A percentile compares a stretch with the other conserved stretches of the same genome.
These are phyloP conservation scores for Viola pubescens DNA, from an alignment of 441 rosid genomes.

Conservation along the genomic window DNA sequence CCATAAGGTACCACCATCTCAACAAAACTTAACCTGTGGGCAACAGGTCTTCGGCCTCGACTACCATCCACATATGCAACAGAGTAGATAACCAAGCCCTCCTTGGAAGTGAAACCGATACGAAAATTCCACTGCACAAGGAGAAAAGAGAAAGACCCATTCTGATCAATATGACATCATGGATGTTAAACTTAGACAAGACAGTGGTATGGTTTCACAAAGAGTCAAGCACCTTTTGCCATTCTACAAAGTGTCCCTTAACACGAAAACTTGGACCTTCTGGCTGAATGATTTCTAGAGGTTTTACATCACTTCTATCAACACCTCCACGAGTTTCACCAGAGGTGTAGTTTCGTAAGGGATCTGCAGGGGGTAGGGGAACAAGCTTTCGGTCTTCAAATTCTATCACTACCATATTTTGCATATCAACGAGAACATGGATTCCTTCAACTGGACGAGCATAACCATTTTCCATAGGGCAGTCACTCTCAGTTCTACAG, in stretches of 20 bases:
- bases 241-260: conserved; percentile 68
- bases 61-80: conserved; percentile 86
- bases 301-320: conserved; percentile 89
- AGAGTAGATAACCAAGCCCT: conserved; percentile 77
- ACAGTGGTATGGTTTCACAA: not conserved
- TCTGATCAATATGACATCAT: conserved; percentile 1
- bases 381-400: conserved; percentile 86
- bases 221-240: conserved; percentile 67
- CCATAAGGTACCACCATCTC: conserved; percentile 98
- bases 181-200: not conserved
- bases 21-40: conserved; percentile 80
- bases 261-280: conserved; percentile 95
- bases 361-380: conserved; percentile 85
- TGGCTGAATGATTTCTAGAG: conserved; percentile 75
- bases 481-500: conserved; percentile 92
- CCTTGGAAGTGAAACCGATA: conserved; percentile 79
- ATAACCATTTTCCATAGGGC: conserved; percentile 94
- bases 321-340: conserved; percentile 92
- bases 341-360: conserved; percentile 74
- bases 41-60: conserved; percentile 82
- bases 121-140: conserved; percentile 83
- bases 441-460: conserved; percentile 95
- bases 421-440: conserved; percentile 81
- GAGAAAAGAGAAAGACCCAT: conserved; percentile 1
- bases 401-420: conserved; percentile 78